Evolutionary conservation across 169 alveolate species (phyloP), one percentile per base, ranked within the genome.

Genomic region (Plasmodium relictum): DNA sequence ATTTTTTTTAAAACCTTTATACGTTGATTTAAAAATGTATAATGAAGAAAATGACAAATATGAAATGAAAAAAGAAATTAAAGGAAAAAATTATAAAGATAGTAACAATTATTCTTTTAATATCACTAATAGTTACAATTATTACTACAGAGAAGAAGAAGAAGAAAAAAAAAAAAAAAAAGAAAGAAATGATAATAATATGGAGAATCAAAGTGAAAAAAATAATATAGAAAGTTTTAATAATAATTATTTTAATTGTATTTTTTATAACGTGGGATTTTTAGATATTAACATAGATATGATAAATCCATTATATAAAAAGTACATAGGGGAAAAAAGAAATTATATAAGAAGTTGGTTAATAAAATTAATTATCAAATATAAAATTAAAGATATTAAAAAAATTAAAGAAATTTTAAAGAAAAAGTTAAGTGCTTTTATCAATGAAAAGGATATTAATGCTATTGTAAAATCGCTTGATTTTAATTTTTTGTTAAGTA

Each of bases 301-400:
- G 8, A 20, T 59, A 6, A 83, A 68, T 45, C 91, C 91, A 10
- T 68, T 72, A 10, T 83, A 37, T 42, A 83, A 83, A 39, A 58
- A 18, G 39, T 83, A 68, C 50, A 68, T 83, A 14, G 26, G n/a
- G 4, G 91, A 83, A 69, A 83, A 83, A 72, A 50, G 91, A 8
- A 83, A 83, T 61, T 83, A 83, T 16, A 63, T 83, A 18, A 54
- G 91, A n/a, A 83, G 85, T 7, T 83, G 91, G 91, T 24, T 83
- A 52, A 12, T 83, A 10, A 83, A 83, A 71, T 39, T 83, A 54
- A 83, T 83, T 0, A 18, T 52, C n/a, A 83, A 83, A 68, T 22
- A 83, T 72, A 68, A 83, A 68, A 54, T 83, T 3, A 83, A 83
- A 71, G 91, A 83, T 7, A 14, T 73, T 10, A 66, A 56, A 68